Base-by-base conservation (phyloP, 768 basidiomycete genomes). In the Tricholoma matsutake region DNA sequence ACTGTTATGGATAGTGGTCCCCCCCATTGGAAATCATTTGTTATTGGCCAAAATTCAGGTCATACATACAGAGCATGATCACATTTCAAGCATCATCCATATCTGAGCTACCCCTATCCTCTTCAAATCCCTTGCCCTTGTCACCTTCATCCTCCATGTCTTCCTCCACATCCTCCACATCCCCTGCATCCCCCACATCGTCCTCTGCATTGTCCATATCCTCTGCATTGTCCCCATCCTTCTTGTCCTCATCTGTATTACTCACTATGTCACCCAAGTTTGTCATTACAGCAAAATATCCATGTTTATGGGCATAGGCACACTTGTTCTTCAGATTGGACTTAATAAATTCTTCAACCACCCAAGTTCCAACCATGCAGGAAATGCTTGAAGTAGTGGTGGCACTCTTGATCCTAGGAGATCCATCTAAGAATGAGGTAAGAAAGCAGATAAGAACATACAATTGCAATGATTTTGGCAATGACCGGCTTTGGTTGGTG, bases 381-480 rank as follows among this genome's bases (percentile, higher is more conserved):
- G 20, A 54, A 54, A 13, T 18, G 14, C 52, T 31, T 54, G 52
- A 35, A 31, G 18, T 45, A 45, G 43, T 45, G 18, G 11, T 45
- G 43, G 43, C 20, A 8, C 20, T 45, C 43, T 45, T 18, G 11
- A 45, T 20, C 43, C 43, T 45, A 45, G 43, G 43, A 45, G 43
- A 45, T 45, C 43, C 43, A 45, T 45, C 43, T 45, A 22, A 45
- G 43, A 45, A 45, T 45, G 18, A 54, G 34, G 31, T 10, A 16
- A 14, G 16, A 6, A 16, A 34, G 10, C 10, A 32, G 35, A 32
- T 34, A 54, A 54, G 31, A 37, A 54, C 53, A 34, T 54, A 54
- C 53, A 7, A 54, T 34, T 54, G 53, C 31, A 34, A 54, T 54
- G 31, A 54, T 34, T 37, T 54, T 54, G 53, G 29, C 53, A 34